Evolutionary conservation across 2,329 filamentous ascomycete species (phyloP).

Genomic region (Stenocarpella maydis): DNA sequence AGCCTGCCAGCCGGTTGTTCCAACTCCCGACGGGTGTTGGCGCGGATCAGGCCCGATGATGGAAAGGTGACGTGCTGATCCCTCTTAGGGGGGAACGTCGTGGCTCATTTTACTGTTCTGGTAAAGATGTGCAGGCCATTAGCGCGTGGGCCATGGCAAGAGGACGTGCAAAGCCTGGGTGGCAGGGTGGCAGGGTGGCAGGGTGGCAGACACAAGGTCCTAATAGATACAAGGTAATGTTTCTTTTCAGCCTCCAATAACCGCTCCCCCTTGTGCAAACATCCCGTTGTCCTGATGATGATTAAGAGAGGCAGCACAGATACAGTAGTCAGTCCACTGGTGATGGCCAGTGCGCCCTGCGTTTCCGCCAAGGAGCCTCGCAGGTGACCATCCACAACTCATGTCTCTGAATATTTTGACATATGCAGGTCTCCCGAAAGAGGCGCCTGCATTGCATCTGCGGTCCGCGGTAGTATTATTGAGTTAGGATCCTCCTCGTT

Average conservation of each 20-base stretch:
- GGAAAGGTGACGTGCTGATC: slow-evolving; percentile 27
- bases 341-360: background rate
- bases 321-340: background rate
- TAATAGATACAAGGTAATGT: too few relatives aligned
- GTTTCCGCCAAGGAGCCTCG: background rate
- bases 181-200: too few relatives aligned
- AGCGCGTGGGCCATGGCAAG: background rate
- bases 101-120: background rate
- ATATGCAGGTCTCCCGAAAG: background rate
- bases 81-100: background rate
- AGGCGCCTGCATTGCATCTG: slow-evolving; percentile 19
- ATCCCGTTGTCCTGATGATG: too few relatives aligned
- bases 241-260: slow-evolving; percentile 3
- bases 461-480: slow-evolving; percentile 3
- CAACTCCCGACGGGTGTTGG: slow-evolving; percentile 6
- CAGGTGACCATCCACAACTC: background rate
- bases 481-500: background rate
- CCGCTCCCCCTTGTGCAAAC: background rate
- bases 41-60: background rate
- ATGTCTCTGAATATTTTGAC: background rate
- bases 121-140: slow-evolving; percentile 8
- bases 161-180: background rate
- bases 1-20: background rate
- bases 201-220: too few relatives aligned
- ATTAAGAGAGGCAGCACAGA: background rate